Percentiles rank a stretch among this genome's conserved stretches.
phyloP scores from a whole-genome alignment of 441 rosid species.

The Croton laevigatus region DNA sequence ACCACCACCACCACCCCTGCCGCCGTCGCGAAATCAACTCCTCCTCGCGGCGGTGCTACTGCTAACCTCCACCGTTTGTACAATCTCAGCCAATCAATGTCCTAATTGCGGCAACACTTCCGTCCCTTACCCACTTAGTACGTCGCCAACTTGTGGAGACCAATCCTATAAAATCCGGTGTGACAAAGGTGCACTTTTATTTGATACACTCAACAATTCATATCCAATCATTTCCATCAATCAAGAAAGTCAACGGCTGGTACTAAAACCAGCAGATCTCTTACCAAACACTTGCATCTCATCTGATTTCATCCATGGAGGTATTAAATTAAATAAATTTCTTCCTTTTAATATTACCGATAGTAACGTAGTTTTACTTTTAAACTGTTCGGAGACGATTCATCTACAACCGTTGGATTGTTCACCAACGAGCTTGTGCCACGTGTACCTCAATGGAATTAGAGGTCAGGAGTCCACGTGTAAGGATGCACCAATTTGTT shows the following conservation, averaged over 20 bases:
- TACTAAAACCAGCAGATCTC: conserved; percentile 39
- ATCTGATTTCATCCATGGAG: conserved; percentile 34
- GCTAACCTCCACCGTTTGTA: background rate
- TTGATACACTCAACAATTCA: conserved; percentile 40
- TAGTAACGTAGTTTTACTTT: conserved; percentile 42
- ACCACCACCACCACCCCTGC: background rate
- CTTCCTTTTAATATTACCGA: conserved; percentile 58
- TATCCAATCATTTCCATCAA: conserved; percentile 43
- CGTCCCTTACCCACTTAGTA: conserved; percentile 58
- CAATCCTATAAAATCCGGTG: conserved; percentile 45
- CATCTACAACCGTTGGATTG: conserved; percentile 48
- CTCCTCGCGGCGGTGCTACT: conserved; percentile 19
- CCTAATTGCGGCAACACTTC: conserved; percentile 44
- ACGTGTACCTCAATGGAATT: conserved; percentile 30
- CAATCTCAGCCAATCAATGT: conserved; percentile 34
- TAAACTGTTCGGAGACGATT: conserved; percentile 38
- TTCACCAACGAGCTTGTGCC: conserved; percentile 41
- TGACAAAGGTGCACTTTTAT: conserved; percentile 27
- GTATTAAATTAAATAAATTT: conserved; percentile 37
- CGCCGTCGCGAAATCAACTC: conserved; percentile 16
- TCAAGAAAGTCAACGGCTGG: conserved; percentile 35
- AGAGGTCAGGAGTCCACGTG: conserved; percentile 14
- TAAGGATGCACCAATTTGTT: conserved; percentile 31
- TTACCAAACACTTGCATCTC: conserved; percentile 42
- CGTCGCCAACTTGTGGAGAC: conserved; percentile 42